These are phyloP conservation scores for Symbiodinium natans DNA, from an alignment of 73 alveolate genomes.

Conservation along the genomic window DNA sequence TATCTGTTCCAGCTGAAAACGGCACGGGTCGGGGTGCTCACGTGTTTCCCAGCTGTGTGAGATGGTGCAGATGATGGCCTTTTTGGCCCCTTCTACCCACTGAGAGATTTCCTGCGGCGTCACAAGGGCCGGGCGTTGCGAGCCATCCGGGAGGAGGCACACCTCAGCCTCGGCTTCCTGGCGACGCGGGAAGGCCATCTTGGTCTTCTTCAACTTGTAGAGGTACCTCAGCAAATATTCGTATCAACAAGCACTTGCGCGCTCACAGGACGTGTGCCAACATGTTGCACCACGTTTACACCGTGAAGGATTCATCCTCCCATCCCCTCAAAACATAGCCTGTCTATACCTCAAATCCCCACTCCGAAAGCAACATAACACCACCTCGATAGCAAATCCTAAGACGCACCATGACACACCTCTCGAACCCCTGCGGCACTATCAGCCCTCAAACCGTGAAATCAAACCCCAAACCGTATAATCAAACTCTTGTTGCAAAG, in stretches of 20 bases:
- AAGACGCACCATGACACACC: too few species aligned
- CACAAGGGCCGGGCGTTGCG: background rate
- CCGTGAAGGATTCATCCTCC: too few species aligned
- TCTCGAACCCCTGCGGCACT: too few species aligned
- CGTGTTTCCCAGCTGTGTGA: constrained; percentile 66
- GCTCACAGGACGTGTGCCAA: too few species aligned
- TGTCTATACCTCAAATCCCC: too few species aligned
- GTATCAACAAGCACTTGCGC: background rate
- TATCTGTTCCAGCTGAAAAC: background rate
- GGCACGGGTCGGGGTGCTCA: constrained; percentile 59
- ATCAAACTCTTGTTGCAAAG: too few species aligned
- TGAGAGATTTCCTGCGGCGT: background rate
- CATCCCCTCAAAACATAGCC: too few species aligned
- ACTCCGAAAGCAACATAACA: too few species aligned
- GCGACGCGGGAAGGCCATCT: constrained; percentile 1
- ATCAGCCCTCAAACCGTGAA: too few species aligned
- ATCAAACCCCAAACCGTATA: too few species aligned
- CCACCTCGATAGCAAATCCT: too few species aligned
- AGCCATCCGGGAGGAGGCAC: background rate
- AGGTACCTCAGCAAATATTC: background rate
- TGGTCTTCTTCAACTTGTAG: background rate
- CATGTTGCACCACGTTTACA: too few species aligned
- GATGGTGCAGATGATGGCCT: constrained; percentile 35
- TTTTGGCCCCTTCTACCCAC: constrained; percentile 13
- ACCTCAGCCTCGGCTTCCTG: constrained; percentile 16